Conservation (phyloP, 257 asterid species). For the Pogostemon cablin region DNA sequence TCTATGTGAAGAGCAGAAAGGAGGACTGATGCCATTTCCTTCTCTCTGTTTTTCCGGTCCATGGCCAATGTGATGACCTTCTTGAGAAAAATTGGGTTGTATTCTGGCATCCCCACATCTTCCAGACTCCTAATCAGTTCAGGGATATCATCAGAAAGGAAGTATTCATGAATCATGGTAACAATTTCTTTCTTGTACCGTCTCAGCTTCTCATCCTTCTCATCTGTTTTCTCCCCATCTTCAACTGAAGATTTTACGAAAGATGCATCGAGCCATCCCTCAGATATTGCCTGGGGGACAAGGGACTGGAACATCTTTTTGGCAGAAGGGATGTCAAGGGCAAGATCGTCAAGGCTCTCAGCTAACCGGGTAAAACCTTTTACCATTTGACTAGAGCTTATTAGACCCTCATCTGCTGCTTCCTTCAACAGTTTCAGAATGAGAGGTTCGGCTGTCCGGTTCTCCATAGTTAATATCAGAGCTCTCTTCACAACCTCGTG, state of each 20-base stretch:
- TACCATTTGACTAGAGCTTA: slow-evolving; percentile 91
- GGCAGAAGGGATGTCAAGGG: slow-evolving; percentile 96
- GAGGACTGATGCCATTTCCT: slow-evolving; percentile 94
- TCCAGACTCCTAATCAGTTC: slow-evolving; percentile 86
- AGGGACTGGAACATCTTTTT: slow-evolving; percentile 55
- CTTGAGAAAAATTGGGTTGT: slow-evolving; percentile 80
- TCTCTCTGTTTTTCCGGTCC: slow-evolving; percentile 94
- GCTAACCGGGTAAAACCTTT: slow-evolving; percentile 82
- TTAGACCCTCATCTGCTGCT: slow-evolving; percentile 92
- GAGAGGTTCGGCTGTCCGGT: slow-evolving; percentile 60
- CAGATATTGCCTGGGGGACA: slow-evolving; percentile 75
- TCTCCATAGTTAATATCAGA: slow-evolving; percentile 83
- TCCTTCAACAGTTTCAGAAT: slow-evolving; percentile 73
- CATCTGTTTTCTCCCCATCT: slow-evolving; percentile 45
- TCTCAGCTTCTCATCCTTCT: slow-evolving; percentile 63
- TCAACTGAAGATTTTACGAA: slow-evolving; percentile 51
- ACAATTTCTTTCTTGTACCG: slow-evolving; percentile 80
- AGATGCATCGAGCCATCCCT: slow-evolving; percentile 91
- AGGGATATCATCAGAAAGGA: slow-evolving; percentile 92
- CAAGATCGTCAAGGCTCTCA: slow-evolving; percentile 95
- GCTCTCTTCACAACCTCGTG: slow-evolving; percentile 98
- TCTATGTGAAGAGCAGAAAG: slow-evolving; percentile 92
- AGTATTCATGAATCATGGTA: slow-evolving; percentile 85
- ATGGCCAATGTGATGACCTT: slow-evolving; percentile 83
- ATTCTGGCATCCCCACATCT: slow-evolving; percentile 74